Evolutionary conservation across 148 eudicot genomes (phyloP), one percentile per base, ranked within the genome.

Genomic region (Beta vulgaris): DNA sequence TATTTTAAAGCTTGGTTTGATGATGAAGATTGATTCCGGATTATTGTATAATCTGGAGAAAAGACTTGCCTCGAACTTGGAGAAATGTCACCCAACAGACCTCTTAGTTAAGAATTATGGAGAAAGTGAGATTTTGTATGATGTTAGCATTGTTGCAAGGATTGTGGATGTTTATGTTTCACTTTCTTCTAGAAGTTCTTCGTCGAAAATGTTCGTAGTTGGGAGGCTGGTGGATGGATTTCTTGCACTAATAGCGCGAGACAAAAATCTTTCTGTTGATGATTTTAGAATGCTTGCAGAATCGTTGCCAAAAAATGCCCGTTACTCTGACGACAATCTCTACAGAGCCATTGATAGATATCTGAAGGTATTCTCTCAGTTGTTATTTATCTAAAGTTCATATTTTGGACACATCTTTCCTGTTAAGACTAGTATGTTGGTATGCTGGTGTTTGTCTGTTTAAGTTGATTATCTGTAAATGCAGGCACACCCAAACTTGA

Each of bases 161-260:
- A 78, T 83, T n/a, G 73, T 85, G 39, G 82, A 79, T 59, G 73
- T 82, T 76, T 87, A 82, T 82, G 82, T 71, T 59, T 69, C 81
- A 18, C 31, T 72, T 26, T 29, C 48, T 34, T 42, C 57, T 2
- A 72, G 71, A 3, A 72, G 82, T 51, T 48, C 76, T 9, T 16
- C 18, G 25, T 71, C 82, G 40, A 83, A 74, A 73, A 35, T 83
- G 7, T 54, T 70, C 68, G 82, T 60, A 19, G 76, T 85, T 53
- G 90, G 83, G 53, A 87, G 86, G 64, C 69, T 87, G 62, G 68
- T 85, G 15, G 87, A 85, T 63, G 80, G 84, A n/a, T 87, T 71
- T 82, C 78, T 87, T 3, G 73, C 73, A 21, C 62, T 82, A 21
- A 80, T 85, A 29, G 85, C 90, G 3, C 75, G 81, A 42, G 86